These are phyloP conservation scores for Mucuna pruriens DNA, from an alignment of 306 rosid species.

Conservation along the genomic window DNA sequence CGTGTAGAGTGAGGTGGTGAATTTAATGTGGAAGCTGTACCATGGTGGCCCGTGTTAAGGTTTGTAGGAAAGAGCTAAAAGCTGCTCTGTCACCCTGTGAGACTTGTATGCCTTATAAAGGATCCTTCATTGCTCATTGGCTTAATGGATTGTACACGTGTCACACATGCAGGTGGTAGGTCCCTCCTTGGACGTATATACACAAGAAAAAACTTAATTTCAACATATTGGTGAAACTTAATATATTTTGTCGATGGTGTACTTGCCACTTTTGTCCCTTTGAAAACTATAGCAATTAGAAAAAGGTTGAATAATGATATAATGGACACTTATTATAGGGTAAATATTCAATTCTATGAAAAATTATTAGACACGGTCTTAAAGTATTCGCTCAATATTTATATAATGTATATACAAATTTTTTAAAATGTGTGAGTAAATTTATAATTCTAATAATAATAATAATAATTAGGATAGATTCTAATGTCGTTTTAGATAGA, in stretches of 20 bases:
- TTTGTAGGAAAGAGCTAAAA: constrained; percentile 53
- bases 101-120: constrained; percentile 51
- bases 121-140: constrained; percentile 30
- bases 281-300: not conserved
- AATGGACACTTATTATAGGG: no score
- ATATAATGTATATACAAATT: no score
- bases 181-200: not conserved
- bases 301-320: no score
- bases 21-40: constrained; percentile 65
- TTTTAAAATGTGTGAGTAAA: no score
- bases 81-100: constrained; percentile 42
- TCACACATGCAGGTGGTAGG: constrained; percentile 51
- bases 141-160: constrained; percentile 48
- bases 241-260: not conserved
- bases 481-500: no score
- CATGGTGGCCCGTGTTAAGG: constrained; percentile 60
- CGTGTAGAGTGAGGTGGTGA: constrained; percentile 54
- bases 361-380: no score
- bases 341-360: no score
- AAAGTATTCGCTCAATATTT: no score
- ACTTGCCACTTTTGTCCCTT: constrained; percentile 14
- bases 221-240: not conserved
- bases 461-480: no score
- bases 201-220: not conserved
- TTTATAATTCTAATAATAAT: no score